Percentiles rank a stretch among this genome's conserved stretches.
phyloP scores from a whole-genome alignment of 106 monocot genomes.

The Acorus gramineus region DNA sequence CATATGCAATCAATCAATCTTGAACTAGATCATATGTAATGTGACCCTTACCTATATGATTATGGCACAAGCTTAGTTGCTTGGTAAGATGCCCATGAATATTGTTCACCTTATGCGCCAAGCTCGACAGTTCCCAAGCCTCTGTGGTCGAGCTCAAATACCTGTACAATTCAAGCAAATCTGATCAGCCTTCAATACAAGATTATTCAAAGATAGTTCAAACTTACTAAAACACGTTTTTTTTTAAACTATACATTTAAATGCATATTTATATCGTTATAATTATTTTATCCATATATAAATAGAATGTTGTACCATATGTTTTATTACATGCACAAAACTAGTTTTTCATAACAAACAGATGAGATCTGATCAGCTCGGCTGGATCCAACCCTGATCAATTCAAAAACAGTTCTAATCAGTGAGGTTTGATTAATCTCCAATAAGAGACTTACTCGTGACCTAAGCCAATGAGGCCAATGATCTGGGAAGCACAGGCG shows the following conservation, averaged over 20 bases:
- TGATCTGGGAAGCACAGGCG: conserved; percentile 53
- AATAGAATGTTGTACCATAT: no score
- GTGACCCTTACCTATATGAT: conserved; percentile 34
- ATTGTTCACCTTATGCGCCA: conserved; percentile 61
- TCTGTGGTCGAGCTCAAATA: conserved; percentile 47
- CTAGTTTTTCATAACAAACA: neutral
- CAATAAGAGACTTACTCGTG: conserved; percentile 42
- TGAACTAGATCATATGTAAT: neutral
- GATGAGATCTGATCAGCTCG: neutral
- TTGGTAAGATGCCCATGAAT: conserved; percentile 58
- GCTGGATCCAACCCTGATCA: no score
- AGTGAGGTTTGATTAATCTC: neutral
- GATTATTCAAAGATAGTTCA: no score
- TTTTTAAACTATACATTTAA: no score
- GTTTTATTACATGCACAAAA: no score
- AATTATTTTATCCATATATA: no score
- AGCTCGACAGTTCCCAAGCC: conserved; percentile 80
- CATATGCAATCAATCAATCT: neutral
- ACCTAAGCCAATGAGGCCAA: conserved; percentile 46
- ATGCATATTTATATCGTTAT: no score
- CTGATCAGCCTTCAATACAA: neutral
- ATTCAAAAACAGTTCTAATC: no score
- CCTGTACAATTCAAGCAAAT: conserved; percentile 18
- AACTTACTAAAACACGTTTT: no score
- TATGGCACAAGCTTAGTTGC: conserved; percentile 38